Percentiles rank a stretch among this genome's conserved stretches.
Evolutionary conservation across 139 green algal species (phyloP).

Genomic region (Chlamydomonas schloesseri): DNA sequence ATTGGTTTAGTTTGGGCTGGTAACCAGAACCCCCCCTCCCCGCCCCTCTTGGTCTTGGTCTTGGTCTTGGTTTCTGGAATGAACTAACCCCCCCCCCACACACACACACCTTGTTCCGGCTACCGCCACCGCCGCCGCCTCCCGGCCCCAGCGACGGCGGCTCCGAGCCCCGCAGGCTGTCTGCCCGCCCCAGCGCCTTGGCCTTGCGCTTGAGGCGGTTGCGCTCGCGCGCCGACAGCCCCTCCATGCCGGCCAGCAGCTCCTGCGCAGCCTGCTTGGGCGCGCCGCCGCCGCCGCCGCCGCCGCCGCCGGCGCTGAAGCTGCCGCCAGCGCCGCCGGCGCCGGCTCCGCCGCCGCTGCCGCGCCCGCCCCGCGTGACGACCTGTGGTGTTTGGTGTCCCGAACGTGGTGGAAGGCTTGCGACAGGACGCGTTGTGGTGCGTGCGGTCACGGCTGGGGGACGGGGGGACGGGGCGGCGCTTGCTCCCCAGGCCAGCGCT

Average conservation of each 20-base stretch:
- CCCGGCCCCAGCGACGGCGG: not conserved
- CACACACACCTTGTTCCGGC: not conserved
- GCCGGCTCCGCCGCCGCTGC: not conserved
- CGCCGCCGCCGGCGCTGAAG: not conserved
- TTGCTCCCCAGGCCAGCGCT: too few relatives aligned
- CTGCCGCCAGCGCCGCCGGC: not conserved
- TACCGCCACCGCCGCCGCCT: slow-evolving; percentile 4
- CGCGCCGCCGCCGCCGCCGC: not conserved
- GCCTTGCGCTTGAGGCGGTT: slow-evolving; percentile 90
- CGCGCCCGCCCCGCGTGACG: not conserved
- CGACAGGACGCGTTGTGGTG: too few relatives aligned
- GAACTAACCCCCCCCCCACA: too few relatives aligned
- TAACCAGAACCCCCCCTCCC: too few relatives aligned
- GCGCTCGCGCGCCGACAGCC: slow-evolving; percentile 83
- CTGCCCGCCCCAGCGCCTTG: slow-evolving; percentile 61
- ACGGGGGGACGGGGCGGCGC: too few relatives aligned
- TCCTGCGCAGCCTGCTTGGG: slow-evolving; percentile 60
- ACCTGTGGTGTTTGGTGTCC: too few relatives aligned
- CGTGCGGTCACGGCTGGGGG: too few relatives aligned
- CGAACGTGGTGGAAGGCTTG: too few relatives aligned
- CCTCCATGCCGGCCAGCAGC: slow-evolving; percentile 63
- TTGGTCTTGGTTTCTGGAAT: too few relatives aligned
- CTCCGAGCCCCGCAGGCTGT: slow-evolving; percentile 28
- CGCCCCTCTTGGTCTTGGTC: too few relatives aligned
- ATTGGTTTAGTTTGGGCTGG: too few relatives aligned